phyloP scores from a whole-genome alignment of 352 stramenopile species.

The Aphanomyces cochlioides region DNA sequence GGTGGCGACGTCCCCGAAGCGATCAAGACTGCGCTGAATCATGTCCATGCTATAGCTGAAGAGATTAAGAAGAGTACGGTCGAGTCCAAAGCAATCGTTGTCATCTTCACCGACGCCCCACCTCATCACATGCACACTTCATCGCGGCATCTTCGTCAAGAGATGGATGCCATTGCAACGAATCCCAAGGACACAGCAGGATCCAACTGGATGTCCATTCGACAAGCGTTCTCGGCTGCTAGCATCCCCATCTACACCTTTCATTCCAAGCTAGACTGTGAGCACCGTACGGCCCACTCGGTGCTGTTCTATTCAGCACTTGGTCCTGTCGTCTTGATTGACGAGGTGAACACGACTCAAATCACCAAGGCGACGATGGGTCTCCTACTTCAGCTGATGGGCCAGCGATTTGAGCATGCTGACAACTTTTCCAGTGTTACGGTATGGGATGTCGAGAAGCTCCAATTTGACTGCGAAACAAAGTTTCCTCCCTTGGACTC shows the following conservation, averaged over 20 bases:
- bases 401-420: constrained; percentile 12
- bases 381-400: constrained; percentile 24
- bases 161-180: constrained; percentile 10
- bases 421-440: constrained; percentile 17
- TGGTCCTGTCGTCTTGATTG: constrained; percentile 14
- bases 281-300: background rate
- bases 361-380: constrained; percentile 29
- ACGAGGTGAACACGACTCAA: background rate
- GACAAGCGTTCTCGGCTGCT: constrained; percentile 1
- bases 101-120: constrained; percentile 28
- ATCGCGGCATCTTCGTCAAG: background rate
- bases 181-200: constrained; percentile 20
- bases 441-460: background rate
- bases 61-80: background rate
- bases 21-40: constrained; percentile 25
- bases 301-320: constrained; percentile 18
- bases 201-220: constrained; percentile 23
- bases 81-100: background rate
- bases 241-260: constrained; percentile 22
- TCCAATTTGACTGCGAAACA: background rate
- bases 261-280: constrained; percentile 2
- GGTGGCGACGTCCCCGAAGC: constrained; percentile 27
- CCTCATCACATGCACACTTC: constrained; percentile 18
- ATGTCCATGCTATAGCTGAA: constrained; percentile 1
- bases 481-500: background rate